A percentile compares a stretch with the other conserved stretches of the same genome.
These are phyloP conservation scores for Polyplosphaeria fusca DNA, from an alignment of 495 filamentous ascomycete genomes.

Conservation along the genomic window DNA sequence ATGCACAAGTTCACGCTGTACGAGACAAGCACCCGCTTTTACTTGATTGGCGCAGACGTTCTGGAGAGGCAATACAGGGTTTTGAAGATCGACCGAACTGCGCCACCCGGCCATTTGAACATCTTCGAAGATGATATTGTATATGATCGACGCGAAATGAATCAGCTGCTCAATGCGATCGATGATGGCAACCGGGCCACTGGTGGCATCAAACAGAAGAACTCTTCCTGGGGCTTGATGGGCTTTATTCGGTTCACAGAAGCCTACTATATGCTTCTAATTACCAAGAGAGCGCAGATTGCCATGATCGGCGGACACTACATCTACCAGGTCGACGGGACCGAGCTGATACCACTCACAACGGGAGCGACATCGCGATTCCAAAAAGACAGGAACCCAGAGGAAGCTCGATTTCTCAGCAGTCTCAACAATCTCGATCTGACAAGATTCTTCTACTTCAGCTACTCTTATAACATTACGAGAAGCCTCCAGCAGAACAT, in stretches of 20 bases:
- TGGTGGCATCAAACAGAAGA: slow-evolving; percentile 86
- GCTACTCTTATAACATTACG: slow-evolving; percentile 96
- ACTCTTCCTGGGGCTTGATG: slow-evolving; percentile 87
- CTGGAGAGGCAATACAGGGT: slow-evolving; percentile 85
- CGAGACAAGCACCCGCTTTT: slow-evolving; percentile 87
- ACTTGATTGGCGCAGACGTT: slow-evolving; percentile 88
- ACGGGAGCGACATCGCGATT: slow-evolving; percentile 58
- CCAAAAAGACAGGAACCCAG: slow-evolving; percentile 76
- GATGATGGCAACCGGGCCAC: slow-evolving; percentile 92
- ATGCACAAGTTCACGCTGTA: slow-evolving; percentile 97
- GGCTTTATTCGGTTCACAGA: slow-evolving; percentile 96
- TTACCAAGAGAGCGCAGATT: slow-evolving; percentile 92
- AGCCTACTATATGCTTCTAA: slow-evolving; percentile 94
- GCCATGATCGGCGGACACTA: slow-evolving; percentile 96
- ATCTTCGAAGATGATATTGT: slow-evolving; percentile 92
- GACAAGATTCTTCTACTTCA: slow-evolving; percentile 91
- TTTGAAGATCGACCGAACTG: slow-evolving; percentile 88
- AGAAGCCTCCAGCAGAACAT: slow-evolving; percentile 91
- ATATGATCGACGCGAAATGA: slow-evolving; percentile 90
- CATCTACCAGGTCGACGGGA: slow-evolving; percentile 92
- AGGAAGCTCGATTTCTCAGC: slow-evolving; percentile 82
- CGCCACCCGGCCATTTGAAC: slow-evolving; percentile 73
- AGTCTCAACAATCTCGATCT: slow-evolving; percentile 91
- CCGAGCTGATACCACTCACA: slow-evolving; percentile 84
- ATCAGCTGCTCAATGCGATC: slow-evolving; percentile 84